Evolutionary conservation across 257 asterid genomes (phyloP).

Genomic region (Nemophila menziesii): DNA sequence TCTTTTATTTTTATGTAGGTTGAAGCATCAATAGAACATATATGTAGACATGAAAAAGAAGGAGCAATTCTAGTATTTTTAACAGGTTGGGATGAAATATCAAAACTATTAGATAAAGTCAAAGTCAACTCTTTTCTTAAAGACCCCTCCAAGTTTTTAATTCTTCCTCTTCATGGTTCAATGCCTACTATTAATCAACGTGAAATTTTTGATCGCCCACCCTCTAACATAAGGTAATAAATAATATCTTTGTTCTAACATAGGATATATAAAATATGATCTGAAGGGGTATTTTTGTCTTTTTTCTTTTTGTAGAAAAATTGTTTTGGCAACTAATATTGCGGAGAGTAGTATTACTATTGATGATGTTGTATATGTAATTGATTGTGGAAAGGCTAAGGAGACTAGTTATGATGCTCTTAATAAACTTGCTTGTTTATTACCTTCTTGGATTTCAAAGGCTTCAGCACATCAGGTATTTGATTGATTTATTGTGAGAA

Average conservation of each 20-base stretch:
- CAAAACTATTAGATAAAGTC: slow-evolving; percentile 73
- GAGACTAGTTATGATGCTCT: slow-evolving; percentile 98
- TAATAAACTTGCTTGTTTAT: slow-evolving; percentile 83
- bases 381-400: slow-evolving; percentile 97
- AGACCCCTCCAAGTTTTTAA: slow-evolving; percentile 44
- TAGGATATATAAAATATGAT: neutral
- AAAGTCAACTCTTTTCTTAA: slow-evolving; percentile 52
- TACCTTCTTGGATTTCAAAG: slow-evolving; percentile 98
- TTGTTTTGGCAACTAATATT: slow-evolving; percentile 88
- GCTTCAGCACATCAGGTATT: slow-evolving; percentile 96
- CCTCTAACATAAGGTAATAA: slow-evolving; percentile 58
- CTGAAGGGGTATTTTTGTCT: neutral
- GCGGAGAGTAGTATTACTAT: slow-evolving; percentile 98
- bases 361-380: slow-evolving; percentile 88
- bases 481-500: neutral
- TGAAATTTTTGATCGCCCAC: slow-evolving; percentile 78
- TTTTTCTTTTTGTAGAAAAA: slow-evolving; percentile 45
- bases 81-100: slow-evolving; percentile 95
- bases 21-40: slow-evolving; percentile 69
- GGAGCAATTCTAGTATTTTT: slow-evolving; percentile 96
- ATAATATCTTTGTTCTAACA: neutral
- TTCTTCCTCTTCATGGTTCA: slow-evolving; percentile 96
- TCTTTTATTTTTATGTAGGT: slow-evolving; percentile 36
- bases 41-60: slow-evolving; percentile 68
- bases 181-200: slow-evolving; percentile 92